Conservation (phyloP, 768 basidiomycete species). For the Xerocomus potaroensis region DNA sequence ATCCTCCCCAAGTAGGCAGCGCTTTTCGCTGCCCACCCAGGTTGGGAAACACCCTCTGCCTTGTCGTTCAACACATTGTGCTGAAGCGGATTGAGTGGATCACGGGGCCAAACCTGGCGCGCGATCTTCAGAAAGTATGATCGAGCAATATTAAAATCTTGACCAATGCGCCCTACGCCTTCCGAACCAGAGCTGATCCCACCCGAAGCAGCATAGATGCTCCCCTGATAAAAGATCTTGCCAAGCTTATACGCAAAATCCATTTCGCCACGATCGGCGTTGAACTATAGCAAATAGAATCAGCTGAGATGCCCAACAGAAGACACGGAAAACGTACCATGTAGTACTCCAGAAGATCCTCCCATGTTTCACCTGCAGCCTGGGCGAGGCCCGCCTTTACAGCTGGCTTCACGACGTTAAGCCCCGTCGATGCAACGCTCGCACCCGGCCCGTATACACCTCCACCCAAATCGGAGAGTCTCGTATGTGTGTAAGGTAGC, state of each 20-base stretch:
- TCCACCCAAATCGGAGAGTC: constrained; percentile 84
- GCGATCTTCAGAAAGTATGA: constrained; percentile 85
- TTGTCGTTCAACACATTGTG: constrained; percentile 39
- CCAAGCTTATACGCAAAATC: constrained; percentile 90
- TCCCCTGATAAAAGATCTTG: constrained; percentile 95
- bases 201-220: constrained; percentile 74
- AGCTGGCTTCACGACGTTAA: constrained; percentile 65
- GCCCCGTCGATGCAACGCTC: constrained; percentile 85
- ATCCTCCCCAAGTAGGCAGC: constrained; percentile 91
- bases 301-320: neutral
- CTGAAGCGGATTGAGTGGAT: constrained; percentile 55
- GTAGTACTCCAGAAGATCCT: constrained; percentile 90
- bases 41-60: constrained; percentile 49
- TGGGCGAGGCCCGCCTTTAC: constrained; percentile 81
- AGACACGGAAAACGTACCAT: constrained; percentile 44
- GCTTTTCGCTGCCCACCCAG: constrained; percentile 66
- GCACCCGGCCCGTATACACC: constrained; percentile 96
- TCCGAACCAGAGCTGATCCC: constrained; percentile 86
- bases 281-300: constrained; percentile 57
- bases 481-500: constrained; percentile 74
- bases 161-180: constrained; percentile 84
- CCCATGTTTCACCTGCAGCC: constrained; percentile 91
- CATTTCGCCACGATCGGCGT: constrained; percentile 87
- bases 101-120: constrained; percentile 83
- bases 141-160: constrained; percentile 71